These are phyloP conservation scores for Penicillium odoratum DNA, from an alignment of 495 filamentous ascomycete species.

Conservation along the genomic window DNA sequence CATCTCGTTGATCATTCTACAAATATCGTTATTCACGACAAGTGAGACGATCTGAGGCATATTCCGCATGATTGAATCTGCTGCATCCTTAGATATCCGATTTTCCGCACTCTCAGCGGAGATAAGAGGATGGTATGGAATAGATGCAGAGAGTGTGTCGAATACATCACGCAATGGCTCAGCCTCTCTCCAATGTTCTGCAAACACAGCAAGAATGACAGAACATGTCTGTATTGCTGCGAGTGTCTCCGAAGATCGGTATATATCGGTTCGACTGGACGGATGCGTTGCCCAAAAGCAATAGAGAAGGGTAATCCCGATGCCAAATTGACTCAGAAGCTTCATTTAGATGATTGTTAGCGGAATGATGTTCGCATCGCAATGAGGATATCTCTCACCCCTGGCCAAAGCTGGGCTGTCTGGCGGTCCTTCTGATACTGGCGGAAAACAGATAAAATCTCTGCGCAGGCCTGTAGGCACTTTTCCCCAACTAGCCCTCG, in stretches of 20 bases:
- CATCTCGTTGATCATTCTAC: slow-evolving; percentile 25
- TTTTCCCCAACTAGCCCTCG: slow-evolving; percentile 12
- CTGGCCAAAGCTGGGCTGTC: slow-evolving; percentile 27
- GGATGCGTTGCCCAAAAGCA: slow-evolving; percentile 26
- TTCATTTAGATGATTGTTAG: not conserved
- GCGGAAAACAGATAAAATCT: slow-evolving; percentile 22
- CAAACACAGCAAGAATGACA: slow-evolving; percentile 17
- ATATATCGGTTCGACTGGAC: slow-evolving; percentile 7
- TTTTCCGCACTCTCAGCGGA: not conserved
- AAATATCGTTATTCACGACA: slow-evolving; percentile 19
- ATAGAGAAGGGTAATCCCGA: slow-evolving; percentile 24
- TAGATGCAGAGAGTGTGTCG: slow-evolving; percentile 14
- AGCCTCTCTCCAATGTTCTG: slow-evolving; percentile 24
- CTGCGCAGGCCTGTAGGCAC: slow-evolving; percentile 16
- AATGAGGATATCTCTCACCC: slow-evolving; percentile 11
- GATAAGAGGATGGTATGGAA: slow-evolving; percentile 1
- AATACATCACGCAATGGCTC: slow-evolving; percentile 26
- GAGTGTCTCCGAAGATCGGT: slow-evolving; percentile 7
- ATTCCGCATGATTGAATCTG: slow-evolving; percentile 8
- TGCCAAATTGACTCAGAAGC: slow-evolving; percentile 25
- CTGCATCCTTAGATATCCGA: not conserved
- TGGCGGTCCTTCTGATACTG: slow-evolving; percentile 24
- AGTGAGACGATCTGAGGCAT: slow-evolving; percentile 11
- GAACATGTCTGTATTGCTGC: slow-evolving; percentile 22
- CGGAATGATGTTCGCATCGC: not conserved